Conservation (phyloP, 83 land plant species). For the Diphasiastrum complanatum region DNA sequence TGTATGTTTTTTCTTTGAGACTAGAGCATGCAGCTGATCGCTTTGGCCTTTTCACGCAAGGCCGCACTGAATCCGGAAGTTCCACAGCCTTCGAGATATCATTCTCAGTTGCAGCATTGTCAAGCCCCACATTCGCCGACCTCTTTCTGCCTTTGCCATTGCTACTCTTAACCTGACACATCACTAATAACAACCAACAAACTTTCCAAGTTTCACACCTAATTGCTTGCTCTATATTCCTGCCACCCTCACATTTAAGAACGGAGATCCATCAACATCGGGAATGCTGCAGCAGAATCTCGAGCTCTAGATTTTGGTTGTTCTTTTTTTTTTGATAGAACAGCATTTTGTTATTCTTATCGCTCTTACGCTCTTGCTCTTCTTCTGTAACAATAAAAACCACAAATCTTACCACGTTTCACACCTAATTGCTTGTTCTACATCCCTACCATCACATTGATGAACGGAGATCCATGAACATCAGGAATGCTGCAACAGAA, state of each 20-base stretch:
- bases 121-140: conserved; percentile 1
- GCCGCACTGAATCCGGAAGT: not conserved
- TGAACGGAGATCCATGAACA: too few species aligned
- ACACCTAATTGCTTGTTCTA: too few species aligned
- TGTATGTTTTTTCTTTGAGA: conserved; percentile 52
- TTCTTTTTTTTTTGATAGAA: too few species aligned
- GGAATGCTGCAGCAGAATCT: too few species aligned
- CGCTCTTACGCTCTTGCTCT: too few species aligned
- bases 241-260: too few species aligned
- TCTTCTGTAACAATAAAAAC: not conserved
- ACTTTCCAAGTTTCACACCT: not conserved
- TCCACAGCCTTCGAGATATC: not conserved
- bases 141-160: not conserved
- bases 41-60: conserved; percentile 42
- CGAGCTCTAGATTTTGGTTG: too few species aligned
- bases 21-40: conserved; percentile 60
- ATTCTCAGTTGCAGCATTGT: not conserved
- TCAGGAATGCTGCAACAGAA: too few species aligned
- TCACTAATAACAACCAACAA: not conserved
- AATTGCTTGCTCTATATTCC: too few species aligned
- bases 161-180: not conserved
- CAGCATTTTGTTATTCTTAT: too few species aligned
- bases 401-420: not conserved
- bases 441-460: too few species aligned
- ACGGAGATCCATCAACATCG: too few species aligned